These are phyloP conservation scores for Penicillium sp. DNA, from an alignment of 2,329 filamentous ascomycete species.

Conservation along the genomic window DNA sequence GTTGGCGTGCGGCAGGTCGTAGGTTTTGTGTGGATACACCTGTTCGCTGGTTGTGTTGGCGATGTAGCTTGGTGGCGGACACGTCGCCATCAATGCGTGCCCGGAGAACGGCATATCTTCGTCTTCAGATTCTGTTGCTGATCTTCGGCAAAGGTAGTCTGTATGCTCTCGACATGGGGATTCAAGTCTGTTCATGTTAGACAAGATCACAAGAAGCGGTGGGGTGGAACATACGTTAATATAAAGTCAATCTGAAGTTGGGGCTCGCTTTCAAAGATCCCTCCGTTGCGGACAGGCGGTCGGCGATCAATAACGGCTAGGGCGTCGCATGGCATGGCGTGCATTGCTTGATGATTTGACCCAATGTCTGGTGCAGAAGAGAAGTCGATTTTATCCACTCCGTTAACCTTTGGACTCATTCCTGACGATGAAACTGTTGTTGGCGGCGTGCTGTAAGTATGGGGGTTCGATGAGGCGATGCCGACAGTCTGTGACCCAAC, in stretches of 20 bases:
- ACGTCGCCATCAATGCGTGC: slow-evolving; percentile 92
- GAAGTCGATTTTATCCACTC: slow-evolving; percentile 34
- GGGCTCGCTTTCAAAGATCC: slow-evolving; percentile 52
- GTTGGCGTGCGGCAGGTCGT: slow-evolving; percentile 76
- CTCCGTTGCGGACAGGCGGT: slow-evolving; percentile 30
- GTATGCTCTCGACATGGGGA: slow-evolving; percentile 53
- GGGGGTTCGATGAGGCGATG: slow-evolving; percentile 28
- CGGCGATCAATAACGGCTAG: slow-evolving; percentile 32
- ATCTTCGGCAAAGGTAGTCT: slow-evolving; percentile 89
- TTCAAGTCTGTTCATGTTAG: slow-evolving; percentile 59
- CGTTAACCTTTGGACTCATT: slow-evolving; percentile 36
- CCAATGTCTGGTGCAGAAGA: slow-evolving; percentile 32
- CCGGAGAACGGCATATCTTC: slow-evolving; percentile 71
- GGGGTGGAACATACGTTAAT: slow-evolving; percentile 43
- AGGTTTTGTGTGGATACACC: slow-evolving; percentile 72
- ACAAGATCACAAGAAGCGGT: not conserved
- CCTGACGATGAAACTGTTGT: slow-evolving; percentile 35
- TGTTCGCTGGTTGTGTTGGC: slow-evolving; percentile 57
- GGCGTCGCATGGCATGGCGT: slow-evolving; percentile 30
- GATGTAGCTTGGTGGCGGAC: slow-evolving; percentile 73
- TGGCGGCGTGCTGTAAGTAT: slow-evolving; percentile 38
- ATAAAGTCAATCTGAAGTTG: slow-evolving; percentile 55
- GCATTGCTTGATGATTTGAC: slow-evolving; percentile 30
- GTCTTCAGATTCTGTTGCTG: slow-evolving; percentile 60
- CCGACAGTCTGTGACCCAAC: slow-evolving; percentile 37